phyloP scores from a whole-genome alignment of 2,329 filamentous ascomycete genomes.

The Alternaria brassicae region DNA sequence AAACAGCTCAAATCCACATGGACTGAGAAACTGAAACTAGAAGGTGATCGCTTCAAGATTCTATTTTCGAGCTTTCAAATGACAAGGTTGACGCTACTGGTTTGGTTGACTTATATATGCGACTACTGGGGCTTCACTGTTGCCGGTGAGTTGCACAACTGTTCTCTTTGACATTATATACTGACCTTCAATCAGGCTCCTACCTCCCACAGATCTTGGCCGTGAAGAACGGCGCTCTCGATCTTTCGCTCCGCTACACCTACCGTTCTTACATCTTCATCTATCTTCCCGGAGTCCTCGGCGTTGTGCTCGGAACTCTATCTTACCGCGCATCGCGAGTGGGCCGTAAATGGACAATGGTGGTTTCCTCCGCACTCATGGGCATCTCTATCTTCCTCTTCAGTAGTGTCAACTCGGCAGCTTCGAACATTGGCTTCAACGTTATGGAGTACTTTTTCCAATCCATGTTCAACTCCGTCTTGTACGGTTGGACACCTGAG shows the following conservation, averaged over 20 bases:
- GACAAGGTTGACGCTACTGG: slow-evolving; percentile 55
- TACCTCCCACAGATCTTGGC: slow-evolving; percentile 61
- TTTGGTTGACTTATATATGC: slow-evolving; percentile 61
- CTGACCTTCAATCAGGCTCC: slow-evolving; percentile 43
- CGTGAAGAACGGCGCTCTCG: slow-evolving; percentile 58
- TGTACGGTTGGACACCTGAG: slow-evolving; percentile 62
- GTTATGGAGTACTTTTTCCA: slow-evolving; percentile 63
- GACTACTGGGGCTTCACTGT: slow-evolving; percentile 61
- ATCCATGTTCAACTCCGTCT: slow-evolving; percentile 60
- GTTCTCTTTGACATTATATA: not conserved
- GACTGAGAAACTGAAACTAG: slow-evolving; percentile 48
- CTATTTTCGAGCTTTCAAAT: slow-evolving; percentile 55
- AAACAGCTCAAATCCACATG: slow-evolving; percentile 42
- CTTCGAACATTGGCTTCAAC: slow-evolving; percentile 58
- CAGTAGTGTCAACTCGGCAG: slow-evolving; percentile 54
- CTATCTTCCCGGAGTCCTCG: slow-evolving; percentile 61
- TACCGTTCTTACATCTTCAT: slow-evolving; percentile 64
- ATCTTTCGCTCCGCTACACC: slow-evolving; percentile 55
- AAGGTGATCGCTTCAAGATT: slow-evolving; percentile 54
- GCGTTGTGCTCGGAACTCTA: slow-evolving; percentile 57
- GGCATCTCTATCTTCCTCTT: slow-evolving; percentile 56
- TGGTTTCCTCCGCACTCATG: slow-evolving; percentile 54
- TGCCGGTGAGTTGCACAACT: slow-evolving; percentile 42
- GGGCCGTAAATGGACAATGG: slow-evolving; percentile 57
- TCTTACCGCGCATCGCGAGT: slow-evolving; percentile 56